These are phyloP conservation scores for Botrytis aclada DNA, from an alignment of 2,329 filamentous ascomycete genomes.

Conservation along the genomic window DNA sequence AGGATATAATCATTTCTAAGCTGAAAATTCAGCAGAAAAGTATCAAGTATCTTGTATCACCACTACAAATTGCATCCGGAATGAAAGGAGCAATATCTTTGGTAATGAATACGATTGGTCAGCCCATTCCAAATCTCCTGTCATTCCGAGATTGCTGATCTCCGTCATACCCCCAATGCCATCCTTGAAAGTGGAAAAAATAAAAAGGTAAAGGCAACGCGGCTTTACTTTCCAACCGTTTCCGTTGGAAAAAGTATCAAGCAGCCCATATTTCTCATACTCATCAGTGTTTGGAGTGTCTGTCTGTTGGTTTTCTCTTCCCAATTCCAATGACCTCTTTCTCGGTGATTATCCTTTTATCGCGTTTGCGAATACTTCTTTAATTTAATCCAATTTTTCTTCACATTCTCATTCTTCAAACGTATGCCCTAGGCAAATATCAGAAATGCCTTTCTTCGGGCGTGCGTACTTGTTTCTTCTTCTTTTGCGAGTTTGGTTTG, in stretches of 20 bases:
- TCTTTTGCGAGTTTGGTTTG: constrained; percentile 87
- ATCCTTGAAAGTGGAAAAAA: constrained; percentile 16
- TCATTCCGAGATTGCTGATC: constrained; percentile 8
- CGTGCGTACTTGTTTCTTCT: constrained; percentile 82
- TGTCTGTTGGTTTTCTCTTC: background rate
- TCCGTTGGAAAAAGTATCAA: background rate
- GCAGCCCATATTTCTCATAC: background rate
- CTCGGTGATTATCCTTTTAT: constrained; percentile 14
- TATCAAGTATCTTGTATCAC: background rate
- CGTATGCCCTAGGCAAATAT: constrained; percentile 46
- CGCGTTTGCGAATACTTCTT: constrained; percentile 29
- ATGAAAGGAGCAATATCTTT: background rate
- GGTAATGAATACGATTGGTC: constrained; percentile 8
- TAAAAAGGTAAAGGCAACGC: background rate
- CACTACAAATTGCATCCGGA: background rate
- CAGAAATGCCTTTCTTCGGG: constrained; percentile 40
- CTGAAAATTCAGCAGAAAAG: background rate
- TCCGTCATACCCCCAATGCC: constrained; percentile 24
- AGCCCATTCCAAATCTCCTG: background rate
- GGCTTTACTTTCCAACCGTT: background rate
- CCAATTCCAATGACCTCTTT: constrained; percentile 8
- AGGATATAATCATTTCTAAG: background rate
- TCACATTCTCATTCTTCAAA: background rate
- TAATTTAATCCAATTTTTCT: constrained; percentile 1
- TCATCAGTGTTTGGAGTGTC: background rate